These are phyloP conservation scores for Penicillium carneum DNA, from an alignment of 2,329 filamentous ascomycete genomes.

Conservation along the genomic window DNA sequence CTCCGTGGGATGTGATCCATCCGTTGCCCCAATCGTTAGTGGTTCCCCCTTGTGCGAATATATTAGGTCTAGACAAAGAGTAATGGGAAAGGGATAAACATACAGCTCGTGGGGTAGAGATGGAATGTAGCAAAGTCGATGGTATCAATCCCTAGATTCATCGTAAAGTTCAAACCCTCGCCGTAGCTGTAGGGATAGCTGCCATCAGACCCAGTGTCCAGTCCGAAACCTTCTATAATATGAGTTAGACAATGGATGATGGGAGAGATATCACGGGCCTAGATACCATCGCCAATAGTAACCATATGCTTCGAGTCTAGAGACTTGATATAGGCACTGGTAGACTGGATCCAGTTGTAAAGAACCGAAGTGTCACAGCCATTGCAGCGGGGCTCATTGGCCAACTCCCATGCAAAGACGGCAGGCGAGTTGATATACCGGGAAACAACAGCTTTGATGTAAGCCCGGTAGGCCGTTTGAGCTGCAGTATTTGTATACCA, in stretches of 20 bases:
- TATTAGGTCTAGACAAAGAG: not conserved
- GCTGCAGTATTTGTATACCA: constrained; percentile 66
- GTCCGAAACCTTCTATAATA: constrained; percentile 63
- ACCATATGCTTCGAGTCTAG: constrained; percentile 69
- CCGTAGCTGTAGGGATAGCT: constrained; percentile 60
- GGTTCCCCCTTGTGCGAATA: constrained; percentile 41
- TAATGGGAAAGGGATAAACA: constrained; percentile 6
- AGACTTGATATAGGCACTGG: constrained; percentile 68
- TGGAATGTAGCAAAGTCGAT: constrained; percentile 66
- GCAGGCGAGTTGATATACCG: constrained; percentile 66
- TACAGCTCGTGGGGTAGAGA: constrained; percentile 59
- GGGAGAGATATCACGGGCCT: not conserved
- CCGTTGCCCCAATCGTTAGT: constrained; percentile 54
- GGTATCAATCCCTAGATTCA: constrained; percentile 60
- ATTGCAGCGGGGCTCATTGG: constrained; percentile 70
- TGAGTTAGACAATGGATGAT: not conserved
- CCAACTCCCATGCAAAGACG: constrained; percentile 72
- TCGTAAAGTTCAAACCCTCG: constrained; percentile 62
- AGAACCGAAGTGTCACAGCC: constrained; percentile 66
- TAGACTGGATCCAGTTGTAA: constrained; percentile 65
- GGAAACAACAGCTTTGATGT: constrained; percentile 66
- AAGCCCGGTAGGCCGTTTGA: constrained; percentile 67
- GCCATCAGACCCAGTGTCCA: constrained; percentile 55
- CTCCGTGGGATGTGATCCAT: constrained; percentile 59
- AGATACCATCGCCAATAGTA: constrained; percentile 62